Base-by-base conservation (phyloP, 1,139 yeast genomes). In the Candida mesenterica region DNA sequence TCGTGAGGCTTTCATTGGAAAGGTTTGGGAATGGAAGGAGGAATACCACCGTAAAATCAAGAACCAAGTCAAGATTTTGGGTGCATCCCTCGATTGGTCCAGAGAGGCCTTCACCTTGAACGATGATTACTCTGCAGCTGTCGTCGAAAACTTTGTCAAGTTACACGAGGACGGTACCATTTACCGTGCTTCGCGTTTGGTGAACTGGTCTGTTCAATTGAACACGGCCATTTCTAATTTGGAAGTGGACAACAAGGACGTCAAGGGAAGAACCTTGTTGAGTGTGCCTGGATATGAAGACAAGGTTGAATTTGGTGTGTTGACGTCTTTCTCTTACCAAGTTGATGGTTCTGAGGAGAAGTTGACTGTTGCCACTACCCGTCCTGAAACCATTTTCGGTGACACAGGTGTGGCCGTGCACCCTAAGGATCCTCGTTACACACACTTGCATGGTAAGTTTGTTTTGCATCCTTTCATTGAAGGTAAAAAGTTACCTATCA, bases 21-120 rank as follows among this genome's bases (percentile, higher is more conserved):
- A 85, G 57, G 97, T 92, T 28, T 90, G 97, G 97, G 96, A 88
- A 53, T 94, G 98, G 99, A 92, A 94, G 63, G 95, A 89, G 46
- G 90, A 84, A 44, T 94, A 92, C 68, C 97, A 92, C 55, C 64
- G 62, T 42, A 82, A 86, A 51, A 92, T 92, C 61, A 86, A 86
- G 68, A 64, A 72, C 46, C 99, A 92, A 68, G 78, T 92, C 56
- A 75, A 81, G 63, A 79, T 79, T 45, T 74, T 92, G 55, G 98
- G 98, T 62, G 97, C 97, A 27, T 92, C 97, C 15, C 92, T 90
- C 54, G 97, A 90, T 62, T 94, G 97, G 97, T 61, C 74, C 31
- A 82, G 92, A 57, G 98, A 92, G 67, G 95, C 89, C 13, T 92
- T 92, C 69, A 90, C 98, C 28, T 71, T 92, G 58, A 85, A 83